Percentiles rank a stretch among this genome's conserved stretches.
phyloP scores from a whole-genome alignment of 2,329 filamentous ascomycete species.

The Nemania sp. region DNA sequence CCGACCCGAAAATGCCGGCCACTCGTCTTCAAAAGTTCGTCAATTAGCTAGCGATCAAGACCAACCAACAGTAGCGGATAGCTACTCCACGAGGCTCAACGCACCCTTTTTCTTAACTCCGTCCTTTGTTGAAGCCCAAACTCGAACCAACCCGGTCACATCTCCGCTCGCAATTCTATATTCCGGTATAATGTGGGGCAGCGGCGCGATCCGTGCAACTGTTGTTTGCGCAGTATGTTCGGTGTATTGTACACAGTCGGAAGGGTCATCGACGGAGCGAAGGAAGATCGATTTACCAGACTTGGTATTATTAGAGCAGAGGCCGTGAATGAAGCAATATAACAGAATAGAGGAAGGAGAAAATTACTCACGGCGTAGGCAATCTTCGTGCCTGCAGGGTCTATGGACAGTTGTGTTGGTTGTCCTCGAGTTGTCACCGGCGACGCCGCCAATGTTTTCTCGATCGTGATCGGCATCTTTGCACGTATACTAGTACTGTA shows the following conservation, averaged over 20 bases:
- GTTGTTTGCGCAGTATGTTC: slow-evolving; percentile 87
- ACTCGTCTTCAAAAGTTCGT: slow-evolving; percentile 64
- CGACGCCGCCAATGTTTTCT: slow-evolving; percentile 79
- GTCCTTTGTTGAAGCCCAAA: slow-evolving; percentile 91
- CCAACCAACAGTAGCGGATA: neutral
- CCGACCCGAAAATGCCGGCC: slow-evolving; percentile 88
- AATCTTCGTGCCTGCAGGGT: slow-evolving; percentile 87
- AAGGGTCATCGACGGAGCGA: slow-evolving; percentile 88
- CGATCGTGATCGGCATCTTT: slow-evolving; percentile 58
- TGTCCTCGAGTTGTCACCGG: slow-evolving; percentile 84
- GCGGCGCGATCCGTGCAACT: slow-evolving; percentile 91
- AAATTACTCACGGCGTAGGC: slow-evolving; percentile 76
- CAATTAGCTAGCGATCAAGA: too few species aligned
- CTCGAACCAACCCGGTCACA: slow-evolving; percentile 77
- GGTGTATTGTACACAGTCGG: slow-evolving; percentile 85
- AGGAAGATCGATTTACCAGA: slow-evolving; percentile 97
- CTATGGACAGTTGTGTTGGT: slow-evolving; percentile 84
- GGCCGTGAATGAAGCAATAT: slow-evolving; percentile 1
- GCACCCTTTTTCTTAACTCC: slow-evolving; percentile 71
- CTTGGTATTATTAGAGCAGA: slow-evolving; percentile 47
- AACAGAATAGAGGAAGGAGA: neutral
- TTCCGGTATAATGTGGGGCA: slow-evolving; percentile 52
- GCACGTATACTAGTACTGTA: too few species aligned
- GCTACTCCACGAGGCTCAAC: neutral
- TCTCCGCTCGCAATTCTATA: slow-evolving; percentile 96